Conservation (phyloP, 2,329 filamentous ascomycete species). For the Microsporum audouinii region DNA sequence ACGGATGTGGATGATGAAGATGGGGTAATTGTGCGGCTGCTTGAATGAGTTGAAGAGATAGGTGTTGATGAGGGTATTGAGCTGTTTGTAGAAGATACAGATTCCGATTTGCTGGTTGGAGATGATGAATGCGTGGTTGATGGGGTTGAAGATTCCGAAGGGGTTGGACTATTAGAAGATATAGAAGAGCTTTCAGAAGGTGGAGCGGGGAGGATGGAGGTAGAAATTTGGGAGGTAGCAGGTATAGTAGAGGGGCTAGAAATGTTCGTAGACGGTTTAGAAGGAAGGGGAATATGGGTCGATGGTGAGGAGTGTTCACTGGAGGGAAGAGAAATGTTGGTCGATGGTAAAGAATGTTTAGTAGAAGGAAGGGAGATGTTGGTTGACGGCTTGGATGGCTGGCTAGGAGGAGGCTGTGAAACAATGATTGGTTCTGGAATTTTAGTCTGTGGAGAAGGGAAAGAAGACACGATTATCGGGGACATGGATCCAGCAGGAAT, state of each 20-base stretch:
- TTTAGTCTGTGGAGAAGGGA: conserved; percentile 5
- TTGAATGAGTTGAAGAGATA: background rate
- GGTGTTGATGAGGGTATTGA: background rate
- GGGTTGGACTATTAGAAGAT: background rate
- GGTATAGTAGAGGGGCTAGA: background rate
- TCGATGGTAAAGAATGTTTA: background rate
- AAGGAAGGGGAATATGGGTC: background rate
- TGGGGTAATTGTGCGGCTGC: background rate
- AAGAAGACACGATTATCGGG: conserved; percentile 8
- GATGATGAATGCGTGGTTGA: background rate
- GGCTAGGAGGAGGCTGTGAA: background rate
- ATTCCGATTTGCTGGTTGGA: background rate
- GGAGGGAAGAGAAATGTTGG: background rate
- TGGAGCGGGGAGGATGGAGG: background rate
- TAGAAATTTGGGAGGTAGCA: background rate
- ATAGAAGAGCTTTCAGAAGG: background rate
- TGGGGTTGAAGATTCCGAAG: background rate
- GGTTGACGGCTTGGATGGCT: background rate
- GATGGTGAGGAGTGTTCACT: background rate
- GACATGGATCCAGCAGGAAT: conserved; percentile 16
- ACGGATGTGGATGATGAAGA: conserved; percentile 4
- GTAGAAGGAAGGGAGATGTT: background rate
- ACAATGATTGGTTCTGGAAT: background rate
- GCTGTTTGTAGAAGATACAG: background rate
- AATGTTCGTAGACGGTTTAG: background rate